Evolutionary conservation across 2,329 filamentous ascomycete species (phyloP).

Genomic region (Fusarium graminum): DNA sequence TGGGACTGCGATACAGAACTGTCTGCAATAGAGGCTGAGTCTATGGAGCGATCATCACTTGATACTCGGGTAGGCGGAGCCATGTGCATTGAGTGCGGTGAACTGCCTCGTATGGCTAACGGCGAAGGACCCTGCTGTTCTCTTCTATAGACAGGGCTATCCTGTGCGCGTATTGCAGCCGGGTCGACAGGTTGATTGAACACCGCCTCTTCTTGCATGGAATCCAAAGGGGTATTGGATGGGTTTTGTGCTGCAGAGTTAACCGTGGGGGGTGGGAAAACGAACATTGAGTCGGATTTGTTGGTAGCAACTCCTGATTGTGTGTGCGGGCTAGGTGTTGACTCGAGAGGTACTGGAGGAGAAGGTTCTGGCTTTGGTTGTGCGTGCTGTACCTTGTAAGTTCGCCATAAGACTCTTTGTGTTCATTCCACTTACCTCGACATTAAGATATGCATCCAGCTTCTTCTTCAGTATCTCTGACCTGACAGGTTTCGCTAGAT

Average conservation of each 20-base stretch:
- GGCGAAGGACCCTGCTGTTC: slow-evolving; percentile 38
- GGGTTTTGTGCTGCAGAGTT: slow-evolving; percentile 15
- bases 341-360: slow-evolving; percentile 7
- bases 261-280: slow-evolving; percentile 19
- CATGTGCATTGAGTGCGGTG: slow-evolving; percentile 41
- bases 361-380: slow-evolving; percentile 24
- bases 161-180: slow-evolving; percentile 43
- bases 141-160: slow-evolving; percentile 47
- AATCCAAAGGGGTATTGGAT: slow-evolving; percentile 41
- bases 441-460: slow-evolving; percentile 70
- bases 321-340: slow-evolving; percentile 24
- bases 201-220: slow-evolving; percentile 52
- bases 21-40: slow-evolving; percentile 47
- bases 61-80: slow-evolving; percentile 49
- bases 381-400: slow-evolving; percentile 37
- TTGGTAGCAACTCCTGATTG: slow-evolving; percentile 15
- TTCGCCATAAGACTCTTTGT: background rate
- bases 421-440: slow-evolving; percentile 47
- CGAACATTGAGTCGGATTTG: slow-evolving; percentile 25
- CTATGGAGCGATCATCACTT: slow-evolving; percentile 53
- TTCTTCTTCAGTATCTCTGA: slow-evolving; percentile 88
- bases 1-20: slow-evolving; percentile 44
- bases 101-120: slow-evolving; percentile 43
- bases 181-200: slow-evolving; percentile 53
- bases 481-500: slow-evolving; percentile 94